Base-by-base conservation (phyloP, 2,329 filamentous ascomycete genomes). In the Dichotomopilus funicola region DNA sequence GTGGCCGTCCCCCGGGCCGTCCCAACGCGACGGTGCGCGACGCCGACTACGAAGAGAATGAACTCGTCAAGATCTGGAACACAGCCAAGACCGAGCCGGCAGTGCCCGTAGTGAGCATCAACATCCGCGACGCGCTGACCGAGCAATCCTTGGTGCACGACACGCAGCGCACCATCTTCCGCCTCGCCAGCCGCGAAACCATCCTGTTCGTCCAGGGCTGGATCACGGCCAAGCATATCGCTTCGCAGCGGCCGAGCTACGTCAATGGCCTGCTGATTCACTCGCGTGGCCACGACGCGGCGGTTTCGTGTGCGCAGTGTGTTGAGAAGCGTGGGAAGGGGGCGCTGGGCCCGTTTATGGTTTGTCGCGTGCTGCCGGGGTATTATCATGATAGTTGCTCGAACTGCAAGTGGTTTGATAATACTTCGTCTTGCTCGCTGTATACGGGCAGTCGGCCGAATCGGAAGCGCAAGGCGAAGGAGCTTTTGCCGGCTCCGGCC, bases 391-490 rank as follows among this genome's bases (percentile, higher is more conserved):
- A 64, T 49, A 64, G 64, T 49, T 66, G 64, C 48, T 65, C 63
- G 12, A 66, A 66, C 54, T 66, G 64, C 59, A 66, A 66, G 59
- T 66, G 64, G 64, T 66, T 66, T 38, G 64, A 66, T 54, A 65
- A 64, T 49, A 65, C 64, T 0, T 60, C 60, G 1, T 47, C 46
- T 3, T 66, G 64, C 56, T 65, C 64, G 10, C 55, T 65, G 13
- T 66, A 65, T 45, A 66, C 58, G 10, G 64, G 64, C 6, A 63
- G 64, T 3, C 62, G 59, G 48, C 64, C 64, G 5, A 66, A 65
- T 50, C 56, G 64, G 46, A 66, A 66, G 46, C 57, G 64, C 12
- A 66, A 65, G 57, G 57, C 61, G 12, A 66, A 64, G 57, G 60
- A 60, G 31, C 51, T 55, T 38, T 48, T 54, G 19, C 52, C 50